Evolutionary conservation across 352 stramenopile genomes (phyloP).

Genomic region (Phytophthora pseudosyringae): DNA sequence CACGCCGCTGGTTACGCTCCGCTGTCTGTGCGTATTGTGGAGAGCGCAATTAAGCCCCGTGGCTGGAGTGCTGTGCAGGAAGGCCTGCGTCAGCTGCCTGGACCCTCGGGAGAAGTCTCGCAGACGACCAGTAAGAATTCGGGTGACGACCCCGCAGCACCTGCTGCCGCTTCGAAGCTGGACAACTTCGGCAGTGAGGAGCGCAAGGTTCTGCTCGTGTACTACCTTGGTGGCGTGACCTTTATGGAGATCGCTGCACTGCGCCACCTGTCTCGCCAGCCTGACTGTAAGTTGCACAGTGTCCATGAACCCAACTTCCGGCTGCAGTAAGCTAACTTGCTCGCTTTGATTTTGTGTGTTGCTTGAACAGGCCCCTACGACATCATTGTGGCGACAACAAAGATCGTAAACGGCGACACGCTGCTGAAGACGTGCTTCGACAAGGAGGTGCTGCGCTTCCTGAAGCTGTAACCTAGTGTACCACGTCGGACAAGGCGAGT

Average conservation of each 20-base stretch:
- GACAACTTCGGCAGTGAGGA: constrained; percentile 80
- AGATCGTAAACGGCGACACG: constrained; percentile 89
- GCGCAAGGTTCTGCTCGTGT: constrained; percentile 95
- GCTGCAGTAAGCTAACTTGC: constrained; percentile 5
- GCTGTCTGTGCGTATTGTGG: constrained; percentile 93
- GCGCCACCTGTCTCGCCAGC: constrained; percentile 93
- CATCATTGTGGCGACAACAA: constrained; percentile 95
- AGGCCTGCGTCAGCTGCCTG: constrained; percentile 83
- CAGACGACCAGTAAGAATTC: constrained; percentile 56
- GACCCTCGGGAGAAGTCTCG: constrained; percentile 76
- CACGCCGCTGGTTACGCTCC: constrained; percentile 93
- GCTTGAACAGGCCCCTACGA: constrained; percentile 72
- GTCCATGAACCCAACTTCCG: not conserved
- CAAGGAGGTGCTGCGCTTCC: constrained; percentile 79
- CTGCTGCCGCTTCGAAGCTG: constrained; percentile 50
- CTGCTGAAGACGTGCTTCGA: constrained; percentile 90
- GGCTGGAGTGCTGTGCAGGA: constrained; percentile 85
- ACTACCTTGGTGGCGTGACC: constrained; percentile 96
- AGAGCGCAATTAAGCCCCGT: constrained; percentile 82
- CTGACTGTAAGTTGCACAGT: constrained; percentile 81
- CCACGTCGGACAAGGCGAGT: constrained; percentile 7
- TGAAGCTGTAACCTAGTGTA: constrained; percentile 58
- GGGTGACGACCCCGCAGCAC: constrained; percentile 44
- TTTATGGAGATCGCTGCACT: constrained; percentile 98
- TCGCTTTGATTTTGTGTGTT: constrained; percentile 16